Percentiles rank a stretch among this genome's conserved stretches.
phyloP scores from a whole-genome alignment of 345 rosid species.

The Barbarea vulgaris region DNA sequence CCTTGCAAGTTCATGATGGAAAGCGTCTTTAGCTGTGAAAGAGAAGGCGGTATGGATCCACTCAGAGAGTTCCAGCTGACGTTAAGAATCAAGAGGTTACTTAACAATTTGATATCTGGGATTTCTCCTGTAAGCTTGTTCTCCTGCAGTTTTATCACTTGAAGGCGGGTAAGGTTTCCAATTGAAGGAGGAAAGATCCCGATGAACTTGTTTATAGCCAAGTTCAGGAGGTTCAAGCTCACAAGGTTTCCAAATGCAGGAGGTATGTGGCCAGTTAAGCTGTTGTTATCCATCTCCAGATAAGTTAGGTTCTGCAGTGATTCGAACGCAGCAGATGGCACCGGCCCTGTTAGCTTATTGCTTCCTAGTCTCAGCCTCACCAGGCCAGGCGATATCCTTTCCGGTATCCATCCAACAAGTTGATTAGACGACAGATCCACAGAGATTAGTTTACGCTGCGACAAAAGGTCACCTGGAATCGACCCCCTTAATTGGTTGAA shows the following conservation, averaged over 20 bases:
- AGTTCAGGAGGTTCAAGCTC: constrained; percentile 57
- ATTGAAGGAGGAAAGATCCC: constrained; percentile 52
- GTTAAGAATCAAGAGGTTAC: constrained; percentile 45
- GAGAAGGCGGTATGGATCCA: constrained; percentile 63
- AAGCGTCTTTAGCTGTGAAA: constrained; percentile 50
- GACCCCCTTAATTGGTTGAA: constrained; percentile 50
- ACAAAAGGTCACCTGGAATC: constrained; percentile 56
- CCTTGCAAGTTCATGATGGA: constrained; percentile 52
- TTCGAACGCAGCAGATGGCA: constrained; percentile 44
- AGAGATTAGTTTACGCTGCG: constrained; percentile 33
- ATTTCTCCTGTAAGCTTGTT: constrained; percentile 62
- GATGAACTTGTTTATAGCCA: constrained; percentile 54
- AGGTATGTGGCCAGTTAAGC: constrained; percentile 54
- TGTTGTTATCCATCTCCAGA: constrained; percentile 73
- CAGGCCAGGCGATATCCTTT: constrained; percentile 44
- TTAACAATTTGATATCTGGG: constrained; percentile 45
- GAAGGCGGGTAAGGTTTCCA: constrained; percentile 48
- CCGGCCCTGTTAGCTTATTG: constrained; percentile 46
- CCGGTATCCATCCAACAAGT: constrained; percentile 55
- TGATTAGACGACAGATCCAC: constrained; percentile 65
- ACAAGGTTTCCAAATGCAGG: neutral
- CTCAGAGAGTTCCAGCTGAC: constrained; percentile 58
- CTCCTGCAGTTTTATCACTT: constrained; percentile 59
- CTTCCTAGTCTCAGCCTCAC: constrained; percentile 73
- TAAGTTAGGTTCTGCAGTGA: constrained; percentile 46